Percentiles rank a stretch among this genome's conserved stretches.
Conservation (phyloP, 495 filamentous ascomycete genomes). For the Neurospora sp. region DNA sequence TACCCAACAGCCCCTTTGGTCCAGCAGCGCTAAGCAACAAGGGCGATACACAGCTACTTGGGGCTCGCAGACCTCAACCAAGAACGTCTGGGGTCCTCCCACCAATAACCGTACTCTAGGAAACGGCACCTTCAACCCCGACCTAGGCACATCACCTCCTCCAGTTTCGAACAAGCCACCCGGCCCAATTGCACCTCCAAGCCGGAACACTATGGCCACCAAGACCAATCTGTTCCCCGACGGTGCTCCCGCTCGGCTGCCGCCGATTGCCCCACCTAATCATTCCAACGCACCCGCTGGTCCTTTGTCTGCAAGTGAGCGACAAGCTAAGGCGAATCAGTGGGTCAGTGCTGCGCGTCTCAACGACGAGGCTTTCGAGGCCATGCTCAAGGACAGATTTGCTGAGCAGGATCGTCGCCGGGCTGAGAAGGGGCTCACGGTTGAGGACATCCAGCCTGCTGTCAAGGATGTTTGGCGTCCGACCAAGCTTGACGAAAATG, state of each 20-base stretch:
- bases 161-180: constrained; percentile 25
- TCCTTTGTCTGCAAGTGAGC: background rate
- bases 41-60: constrained; percentile 28
- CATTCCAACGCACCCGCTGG: background rate
- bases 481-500: constrained; percentile 38
- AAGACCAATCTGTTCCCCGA: constrained; percentile 5
- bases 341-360: constrained; percentile 12
- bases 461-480: constrained; percentile 60
- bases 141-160: constrained; percentile 39
- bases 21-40: constrained; percentile 10
- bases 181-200: constrained; percentile 34
- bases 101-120: constrained; percentile 59
- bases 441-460: constrained; percentile 27
- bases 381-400: constrained; percentile 16
- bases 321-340: constrained; percentile 4
- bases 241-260: constrained; percentile 13
- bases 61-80: constrained; percentile 32
- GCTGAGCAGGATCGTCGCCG: constrained; percentile 20
- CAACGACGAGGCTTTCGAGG: constrained; percentile 16
- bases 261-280: constrained; percentile 33
- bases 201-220: background rate
- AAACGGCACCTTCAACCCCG: constrained; percentile 67
- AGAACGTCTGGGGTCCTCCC: constrained; percentile 68
- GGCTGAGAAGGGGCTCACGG: constrained; percentile 16
- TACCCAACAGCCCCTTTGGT: background rate